Base-by-base conservation (phyloP, 106 monocot species). In the Phalaenopsis equestris region DNA sequence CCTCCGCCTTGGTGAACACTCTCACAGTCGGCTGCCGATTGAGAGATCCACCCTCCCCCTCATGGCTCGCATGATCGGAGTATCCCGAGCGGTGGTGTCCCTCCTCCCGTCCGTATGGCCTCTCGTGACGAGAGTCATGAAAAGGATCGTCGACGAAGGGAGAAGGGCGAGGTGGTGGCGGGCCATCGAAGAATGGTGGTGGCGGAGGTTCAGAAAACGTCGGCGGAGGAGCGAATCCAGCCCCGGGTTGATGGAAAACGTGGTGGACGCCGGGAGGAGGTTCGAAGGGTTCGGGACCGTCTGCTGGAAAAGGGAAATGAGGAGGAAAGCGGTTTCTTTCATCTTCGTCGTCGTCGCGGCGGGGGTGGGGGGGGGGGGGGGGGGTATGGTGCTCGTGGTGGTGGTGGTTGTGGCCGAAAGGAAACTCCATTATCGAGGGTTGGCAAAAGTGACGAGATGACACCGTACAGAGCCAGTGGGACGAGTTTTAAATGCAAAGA, bases 1-100 rank as follows among this genome's bases (percentile, higher is more conserved):
- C 55, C 1, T 56, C 70, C 4, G 84, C 84, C 42, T 85, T 85
- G 5, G 80, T 81, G 77, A 42, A 77, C 1, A 85, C 17, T n/a
- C 84, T 80, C 76, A 90, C 90, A 0, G 89, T 85, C 36, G 67
- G 84, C 58, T 84, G 84, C 36, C 79, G 79, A 1, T 42, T 47
- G 16, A 67, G 16, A 36, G 77, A 24, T 38, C 39, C 23, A 12
- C 70, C 52, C 1, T 70, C n/a, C 6, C 48, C 47, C 23, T 76
- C 24, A 46, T 76, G 48, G 8, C 76, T 76, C 76, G 52, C 76
- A 18, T 23, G 9, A 21, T 76, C 76, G 9, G 76, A 15, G 42
- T 49, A 52, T 76, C 76, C 76, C 21, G 76, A 49, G 49, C 49
- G 76, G n/a, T 21, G 24, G 19, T 21, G 64, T 64, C 64, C 64